Evolutionary conservation across 148 eudicot species (phyloP).

Genomic region (Chenopodium album): DNA sequence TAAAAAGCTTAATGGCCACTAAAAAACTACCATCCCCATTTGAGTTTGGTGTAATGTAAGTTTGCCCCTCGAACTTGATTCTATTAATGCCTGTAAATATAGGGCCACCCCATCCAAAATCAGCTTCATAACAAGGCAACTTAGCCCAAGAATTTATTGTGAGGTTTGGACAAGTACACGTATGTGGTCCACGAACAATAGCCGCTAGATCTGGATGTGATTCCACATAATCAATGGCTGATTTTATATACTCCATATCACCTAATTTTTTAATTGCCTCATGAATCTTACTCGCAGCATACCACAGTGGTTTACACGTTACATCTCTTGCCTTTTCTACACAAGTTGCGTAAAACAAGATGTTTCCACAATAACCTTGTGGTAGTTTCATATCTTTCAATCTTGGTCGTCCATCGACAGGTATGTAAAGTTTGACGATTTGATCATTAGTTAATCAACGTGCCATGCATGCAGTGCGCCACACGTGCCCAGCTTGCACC

Average conservation of each 20-base stretch:
- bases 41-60: conserved; percentile 28
- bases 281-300: too few species aligned
- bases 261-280: too few species aligned
- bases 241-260: too few species aligned
- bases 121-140: conserved; percentile 28
- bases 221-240: too few species aligned
- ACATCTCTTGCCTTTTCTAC: too few species aligned
- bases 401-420: too few species aligned
- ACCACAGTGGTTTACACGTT: too few species aligned
- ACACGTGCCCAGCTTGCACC: too few species aligned
- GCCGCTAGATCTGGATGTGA: conserved; percentile 18
- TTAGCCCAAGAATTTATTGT: conserved; percentile 31
- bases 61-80: conserved; percentile 32
- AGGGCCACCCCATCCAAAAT: conserved; percentile 28
- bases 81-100: conserved; percentile 26
- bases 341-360: too few species aligned
- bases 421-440: background rate
- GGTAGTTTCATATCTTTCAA: background rate
- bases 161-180: conserved; percentile 31
- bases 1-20: conserved; percentile 27
- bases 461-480: too few species aligned
- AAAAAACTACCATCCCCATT: conserved; percentile 32
- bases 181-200: conserved; percentile 17
- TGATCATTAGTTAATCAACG: background rate
- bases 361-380: background rate